Percentiles rank a stretch among this genome's conserved stretches.
phyloP scores from a whole-genome alignment of 768 basidiomycete species.

The Suillus occidentalis region DNA sequence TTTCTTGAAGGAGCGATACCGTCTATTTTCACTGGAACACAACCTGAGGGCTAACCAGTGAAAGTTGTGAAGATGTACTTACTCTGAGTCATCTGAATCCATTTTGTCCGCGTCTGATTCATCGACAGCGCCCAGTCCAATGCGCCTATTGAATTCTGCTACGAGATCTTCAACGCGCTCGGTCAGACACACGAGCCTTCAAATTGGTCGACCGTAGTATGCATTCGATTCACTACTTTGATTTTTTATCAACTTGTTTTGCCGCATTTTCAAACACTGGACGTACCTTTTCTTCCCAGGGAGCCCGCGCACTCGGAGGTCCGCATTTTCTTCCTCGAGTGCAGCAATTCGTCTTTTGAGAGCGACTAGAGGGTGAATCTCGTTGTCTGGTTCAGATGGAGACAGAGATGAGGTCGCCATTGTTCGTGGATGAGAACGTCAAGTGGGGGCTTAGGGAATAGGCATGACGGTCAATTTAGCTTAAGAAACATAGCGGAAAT shows the following conservation, averaged over 20 bases:
- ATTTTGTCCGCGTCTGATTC: not conserved
- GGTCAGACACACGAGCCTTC: not conserved
- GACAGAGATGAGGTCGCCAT: not conserved
- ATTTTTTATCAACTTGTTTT: not conserved
- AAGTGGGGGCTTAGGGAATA: no score
- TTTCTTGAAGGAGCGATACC: not conserved
- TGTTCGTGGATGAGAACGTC: not conserved
- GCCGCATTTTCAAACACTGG: not conserved
- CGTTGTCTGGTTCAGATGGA: not conserved
- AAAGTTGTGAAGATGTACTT: not conserved
- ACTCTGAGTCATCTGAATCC: not conserved
- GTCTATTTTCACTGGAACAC: not conserved
- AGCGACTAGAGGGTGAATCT: not conserved
- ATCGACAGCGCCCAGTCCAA: not conserved
- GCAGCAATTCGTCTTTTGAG: not conserved
- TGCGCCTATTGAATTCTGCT: not conserved
- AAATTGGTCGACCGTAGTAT: not conserved
- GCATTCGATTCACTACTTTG: not conserved
- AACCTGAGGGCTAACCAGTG: not conserved
- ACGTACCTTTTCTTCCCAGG: not conserved
- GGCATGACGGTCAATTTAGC: no score
- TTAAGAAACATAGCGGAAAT: no score
- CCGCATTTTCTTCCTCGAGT: not conserved
- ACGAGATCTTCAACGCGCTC: not conserved
- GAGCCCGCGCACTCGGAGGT: no score